Percentiles rank a stretch among this genome's conserved stretches.
phyloP scores from a whole-genome alignment of 2,329 filamentous ascomycete genomes.

The Arthrobotrys entomopaga region DNA sequence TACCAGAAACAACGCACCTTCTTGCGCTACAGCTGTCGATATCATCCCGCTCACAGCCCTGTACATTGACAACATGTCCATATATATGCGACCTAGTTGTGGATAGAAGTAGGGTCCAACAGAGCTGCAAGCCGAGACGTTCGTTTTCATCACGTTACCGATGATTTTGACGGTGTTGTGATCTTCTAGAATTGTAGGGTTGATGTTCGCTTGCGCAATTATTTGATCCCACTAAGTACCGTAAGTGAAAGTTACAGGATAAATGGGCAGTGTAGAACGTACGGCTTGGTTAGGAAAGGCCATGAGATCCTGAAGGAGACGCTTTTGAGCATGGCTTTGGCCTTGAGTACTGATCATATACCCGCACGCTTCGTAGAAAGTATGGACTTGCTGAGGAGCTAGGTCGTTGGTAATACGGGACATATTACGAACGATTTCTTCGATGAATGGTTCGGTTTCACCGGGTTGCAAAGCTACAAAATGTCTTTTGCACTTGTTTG shows the following conservation, averaged over 20 bases:
- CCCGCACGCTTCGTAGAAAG: constrained; percentile 97
- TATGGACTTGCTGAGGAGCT: constrained; percentile 96
- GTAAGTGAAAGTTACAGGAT: neutral
- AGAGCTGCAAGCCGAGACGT: constrained; percentile 96
- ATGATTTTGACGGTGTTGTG: constrained; percentile 97
- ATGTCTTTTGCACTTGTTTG: constrained; percentile 95
- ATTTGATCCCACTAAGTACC: constrained; percentile 82
- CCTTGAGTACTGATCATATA: constrained; percentile 99
- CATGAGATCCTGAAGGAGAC: constrained; percentile 92
- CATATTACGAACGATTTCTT: constrained; percentile 96
- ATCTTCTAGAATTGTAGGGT: constrained; percentile 88
- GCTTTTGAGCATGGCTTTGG: constrained; percentile 91
- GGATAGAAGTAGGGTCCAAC: constrained; percentile 98
- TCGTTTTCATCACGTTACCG: constrained; percentile 99
- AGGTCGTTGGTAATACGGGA: constrained; percentile 95
- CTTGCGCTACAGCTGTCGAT: constrained; percentile 85
- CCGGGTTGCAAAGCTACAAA: constrained; percentile 96
- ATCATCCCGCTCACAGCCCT: constrained; percentile 95
- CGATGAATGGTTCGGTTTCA: constrained; percentile 95
- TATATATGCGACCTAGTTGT: constrained; percentile 95
- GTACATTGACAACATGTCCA: constrained; percentile 99
- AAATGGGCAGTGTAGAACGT: constrained; percentile 57
- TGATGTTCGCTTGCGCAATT: constrained; percentile 84
- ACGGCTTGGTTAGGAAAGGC: constrained; percentile 84
- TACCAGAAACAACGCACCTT: constrained; percentile 67